Evolutionary conservation across 495 filamentous ascomycete species (phyloP).

Genomic region (Chaetomidium leptoderma): DNA sequence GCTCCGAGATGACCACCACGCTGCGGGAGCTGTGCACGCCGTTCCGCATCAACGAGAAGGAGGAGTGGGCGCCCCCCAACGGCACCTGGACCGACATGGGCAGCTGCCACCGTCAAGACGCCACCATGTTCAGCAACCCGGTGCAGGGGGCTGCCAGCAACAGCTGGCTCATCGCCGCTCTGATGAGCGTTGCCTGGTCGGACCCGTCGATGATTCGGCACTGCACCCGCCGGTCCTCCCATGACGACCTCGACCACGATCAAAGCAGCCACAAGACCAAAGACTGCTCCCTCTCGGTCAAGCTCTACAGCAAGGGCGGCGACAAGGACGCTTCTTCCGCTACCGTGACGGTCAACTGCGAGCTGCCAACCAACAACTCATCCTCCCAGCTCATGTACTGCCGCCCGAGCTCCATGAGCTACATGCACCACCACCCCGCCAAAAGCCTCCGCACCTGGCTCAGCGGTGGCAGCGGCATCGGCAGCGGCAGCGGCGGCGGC

Average conservation of each 20-base stretch:
- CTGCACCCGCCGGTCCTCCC: slow-evolving; percentile 6
- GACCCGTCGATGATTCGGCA: slow-evolving; percentile 33
- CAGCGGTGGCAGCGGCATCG: too few relatives aligned
- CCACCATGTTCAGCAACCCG: slow-evolving; percentile 34
- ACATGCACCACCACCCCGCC: neutral
- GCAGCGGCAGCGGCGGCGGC: too few relatives aligned
- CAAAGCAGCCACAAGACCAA: neutral
- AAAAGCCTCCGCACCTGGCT: neutral
- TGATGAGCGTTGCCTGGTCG: slow-evolving; percentile 38
- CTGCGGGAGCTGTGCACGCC: slow-evolving; percentile 36
- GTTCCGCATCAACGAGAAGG: slow-evolving; percentile 25
- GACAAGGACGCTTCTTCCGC: slow-evolving; percentile 35
- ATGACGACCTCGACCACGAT: neutral
- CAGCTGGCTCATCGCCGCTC: slow-evolving; percentile 37
- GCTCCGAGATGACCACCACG: slow-evolving; percentile 29
- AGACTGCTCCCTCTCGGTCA: slow-evolving; percentile 20
- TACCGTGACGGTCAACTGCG: slow-evolving; percentile 36
- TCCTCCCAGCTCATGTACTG: slow-evolving; percentile 35
- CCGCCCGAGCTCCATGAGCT: slow-evolving; percentile 21
- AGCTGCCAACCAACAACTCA: slow-evolving; percentile 37
- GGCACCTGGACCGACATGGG: slow-evolving; percentile 32
- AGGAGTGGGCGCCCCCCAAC: slow-evolving; percentile 29
- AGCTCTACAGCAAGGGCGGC: slow-evolving; percentile 39
- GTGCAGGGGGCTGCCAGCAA: slow-evolving; percentile 35
- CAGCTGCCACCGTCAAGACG: slow-evolving; percentile 15